Evolutionary conservation across 257 asterid genomes (phyloP), one percentile per base, ranked within the genome.

Genomic region (Capsicum pubescens): DNA sequence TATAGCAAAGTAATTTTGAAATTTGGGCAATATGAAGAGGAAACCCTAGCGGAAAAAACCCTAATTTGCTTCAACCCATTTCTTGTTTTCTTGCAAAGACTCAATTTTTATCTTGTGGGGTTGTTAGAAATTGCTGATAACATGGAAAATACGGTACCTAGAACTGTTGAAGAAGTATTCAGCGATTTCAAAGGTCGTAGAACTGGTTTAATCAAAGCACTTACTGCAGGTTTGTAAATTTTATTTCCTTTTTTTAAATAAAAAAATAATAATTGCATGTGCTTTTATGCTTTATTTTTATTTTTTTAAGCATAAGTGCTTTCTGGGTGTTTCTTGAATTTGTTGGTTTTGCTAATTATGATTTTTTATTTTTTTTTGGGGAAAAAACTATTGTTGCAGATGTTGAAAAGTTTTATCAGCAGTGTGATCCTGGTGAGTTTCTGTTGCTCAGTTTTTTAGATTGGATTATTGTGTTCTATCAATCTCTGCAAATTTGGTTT

Each of bases 161-260:
- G 97, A 83, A 93, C 95, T 79, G 99, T 95, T 8, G 99, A 95
- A 88, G 99, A 95, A 91, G 94, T 95, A 96, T 95, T 92, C 48
- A 76, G n/a, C 48, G 81, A 76, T 76, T 76, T 76, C 93, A 95
- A 95, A 86, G 97, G 94, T 92, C 93, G 86, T 93, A 90, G 94
- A 86, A 93, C 93, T 84, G 97, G 98, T 88, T 94, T 84, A 91
- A 96, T 85, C 46, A 85, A 70, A 97, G 99, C 94, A 89, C 87
- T 83, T 72, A 67, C 60, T 12, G 16, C 64, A 52, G 81, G 81
- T 76, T 76, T 54, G 81, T 52, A 26, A 52, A 56, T 13, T 52
- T 26, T 52, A 2, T 76, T 76, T 52, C 42, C 44, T 64, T 64
- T 64, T 64, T 63, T 26, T 26, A 26, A 26, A 26, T 26, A 26